Evolutionary conservation across 805 yeast species (phyloP).

Genomic region (Yarrowia deformans): DNA sequence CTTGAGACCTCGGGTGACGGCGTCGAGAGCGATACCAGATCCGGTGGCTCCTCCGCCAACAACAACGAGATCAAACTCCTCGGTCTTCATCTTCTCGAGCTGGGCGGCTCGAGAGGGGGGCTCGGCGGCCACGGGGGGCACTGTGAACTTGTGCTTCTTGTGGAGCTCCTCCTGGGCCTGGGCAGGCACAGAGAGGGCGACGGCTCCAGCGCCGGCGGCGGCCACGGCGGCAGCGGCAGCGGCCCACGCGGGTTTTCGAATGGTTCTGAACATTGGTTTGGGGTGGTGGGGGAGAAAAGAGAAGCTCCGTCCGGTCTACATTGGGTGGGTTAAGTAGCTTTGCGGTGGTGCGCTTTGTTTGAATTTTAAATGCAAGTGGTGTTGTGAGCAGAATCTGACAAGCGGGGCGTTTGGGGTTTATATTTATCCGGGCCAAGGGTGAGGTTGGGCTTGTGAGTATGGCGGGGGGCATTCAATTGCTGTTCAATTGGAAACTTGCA

Average conservation of each 20-base stretch:
- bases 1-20: slow-evolving; percentile 86
- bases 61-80: slow-evolving; percentile 78
- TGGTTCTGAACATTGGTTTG: slow-evolving; percentile 24
- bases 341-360: slow-evolving; percentile 39
- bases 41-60: slow-evolving; percentile 99
- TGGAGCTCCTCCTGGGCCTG: slow-evolving; percentile 39
- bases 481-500: background rate
- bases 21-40: slow-evolving; percentile 91
- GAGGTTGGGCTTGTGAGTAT: background rate
- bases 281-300: slow-evolving; percentile 12
- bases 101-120: slow-evolving; percentile 48
- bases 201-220: slow-evolving; percentile 40
- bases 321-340: slow-evolving; percentile 36
- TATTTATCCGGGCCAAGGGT: background rate
- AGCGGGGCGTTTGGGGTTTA: background rate
- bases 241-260: slow-evolving; percentile 38
- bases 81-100: slow-evolving; percentile 47
- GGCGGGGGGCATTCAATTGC: background rate
- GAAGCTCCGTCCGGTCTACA: slow-evolving; percentile 1
- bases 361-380: slow-evolving; percentile 17
- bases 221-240: slow-evolving; percentile 36
- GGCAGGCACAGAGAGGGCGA: slow-evolving; percentile 34
- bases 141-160: slow-evolving; percentile 23
- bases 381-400: background rate
- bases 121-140: slow-evolving; percentile 33